These are phyloP conservation scores for Millerago galiae DNA, from an alignment of 805 yeast species.

Conservation along the genomic window DNA sequence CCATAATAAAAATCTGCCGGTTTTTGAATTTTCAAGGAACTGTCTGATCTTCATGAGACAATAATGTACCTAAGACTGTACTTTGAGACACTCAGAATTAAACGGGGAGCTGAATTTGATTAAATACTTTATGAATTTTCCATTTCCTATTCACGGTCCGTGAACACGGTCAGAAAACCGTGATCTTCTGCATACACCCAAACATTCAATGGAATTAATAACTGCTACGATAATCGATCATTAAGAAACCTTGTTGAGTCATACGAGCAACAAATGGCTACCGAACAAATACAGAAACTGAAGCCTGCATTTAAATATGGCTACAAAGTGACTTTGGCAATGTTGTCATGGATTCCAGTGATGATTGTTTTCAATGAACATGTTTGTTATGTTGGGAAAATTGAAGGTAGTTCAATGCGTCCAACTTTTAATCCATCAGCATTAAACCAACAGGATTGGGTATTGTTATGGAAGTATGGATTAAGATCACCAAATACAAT, in stretches of 20 bases:
- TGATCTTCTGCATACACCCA: no score
- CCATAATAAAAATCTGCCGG: constrained; percentile 8
- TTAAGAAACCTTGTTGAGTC: no score
- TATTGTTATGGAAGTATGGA: constrained; percentile 61
- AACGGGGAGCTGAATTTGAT: not conserved
- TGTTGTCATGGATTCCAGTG: constrained; percentile 77
- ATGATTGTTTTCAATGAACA: constrained; percentile 60
- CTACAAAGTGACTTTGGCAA: constrained; percentile 27
- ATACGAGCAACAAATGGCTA: no score
- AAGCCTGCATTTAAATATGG: constrained; percentile 23
- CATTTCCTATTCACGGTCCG: not conserved
- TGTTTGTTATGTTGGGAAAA: constrained; percentile 63
- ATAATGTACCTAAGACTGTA: not conserved
- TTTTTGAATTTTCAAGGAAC: not conserved
- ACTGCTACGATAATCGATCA: no score
- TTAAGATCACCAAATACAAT: constrained; percentile 41
- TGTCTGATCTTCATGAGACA: not conserved
- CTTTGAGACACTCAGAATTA: no score
- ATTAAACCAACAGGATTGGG: constrained; percentile 46
- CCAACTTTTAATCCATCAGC: constrained; percentile 78
- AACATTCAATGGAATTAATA: no score
- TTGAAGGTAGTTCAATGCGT: constrained; percentile 81
- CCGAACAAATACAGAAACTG: not conserved
- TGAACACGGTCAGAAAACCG: not conserved
- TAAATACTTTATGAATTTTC: not conserved